Evolutionary conservation across 177 flowering plant genomes (phyloP).

Genomic region (Vitis hybrid): DNA sequence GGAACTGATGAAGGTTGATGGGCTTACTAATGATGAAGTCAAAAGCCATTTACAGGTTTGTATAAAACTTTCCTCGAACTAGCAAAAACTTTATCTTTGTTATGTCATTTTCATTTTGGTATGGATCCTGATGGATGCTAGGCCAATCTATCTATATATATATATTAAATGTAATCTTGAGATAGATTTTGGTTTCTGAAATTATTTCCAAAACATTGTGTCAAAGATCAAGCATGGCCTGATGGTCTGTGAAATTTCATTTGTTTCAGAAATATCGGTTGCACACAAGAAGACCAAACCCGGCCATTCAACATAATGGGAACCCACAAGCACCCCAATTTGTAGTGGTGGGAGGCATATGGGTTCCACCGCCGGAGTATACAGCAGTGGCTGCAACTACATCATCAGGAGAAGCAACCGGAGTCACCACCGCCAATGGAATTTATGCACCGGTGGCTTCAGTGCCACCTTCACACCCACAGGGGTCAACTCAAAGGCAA

Average conservation of each 20-base stretch:
- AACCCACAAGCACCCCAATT: conserved; percentile 49
- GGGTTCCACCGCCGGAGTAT: conserved; percentile 61
- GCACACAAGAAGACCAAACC: conserved; percentile 60
- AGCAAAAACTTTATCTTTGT: background rate
- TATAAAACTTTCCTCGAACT: background rate
- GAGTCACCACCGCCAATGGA: conserved; percentile 13
- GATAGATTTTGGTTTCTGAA: too few relatives aligned
- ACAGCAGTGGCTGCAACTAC: conserved; percentile 23
- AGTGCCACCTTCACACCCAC: conserved; percentile 17
- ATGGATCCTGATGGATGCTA: too few relatives aligned
- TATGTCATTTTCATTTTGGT: too few relatives aligned
- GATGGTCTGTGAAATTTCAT: background rate
- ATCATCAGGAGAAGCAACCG: conserved; percentile 18
- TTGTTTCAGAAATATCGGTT: conserved; percentile 68
- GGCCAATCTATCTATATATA: too few relatives aligned
- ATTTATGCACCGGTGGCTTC: conserved; percentile 46
- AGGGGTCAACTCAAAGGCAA: conserved; percentile 6
- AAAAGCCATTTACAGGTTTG: conserved; percentile 83
- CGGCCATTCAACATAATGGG: conserved; percentile 29
- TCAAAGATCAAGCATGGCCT: background rate
- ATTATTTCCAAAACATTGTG: background rate
- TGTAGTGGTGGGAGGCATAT: conserved; percentile 76
- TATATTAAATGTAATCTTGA: too few relatives aligned
- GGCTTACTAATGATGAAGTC: conserved; percentile 76
- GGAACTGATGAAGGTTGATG: conserved; percentile 79